phyloP scores from a whole-genome alignment of 1,139 yeast species.

The Taphrina deformans region DNA sequence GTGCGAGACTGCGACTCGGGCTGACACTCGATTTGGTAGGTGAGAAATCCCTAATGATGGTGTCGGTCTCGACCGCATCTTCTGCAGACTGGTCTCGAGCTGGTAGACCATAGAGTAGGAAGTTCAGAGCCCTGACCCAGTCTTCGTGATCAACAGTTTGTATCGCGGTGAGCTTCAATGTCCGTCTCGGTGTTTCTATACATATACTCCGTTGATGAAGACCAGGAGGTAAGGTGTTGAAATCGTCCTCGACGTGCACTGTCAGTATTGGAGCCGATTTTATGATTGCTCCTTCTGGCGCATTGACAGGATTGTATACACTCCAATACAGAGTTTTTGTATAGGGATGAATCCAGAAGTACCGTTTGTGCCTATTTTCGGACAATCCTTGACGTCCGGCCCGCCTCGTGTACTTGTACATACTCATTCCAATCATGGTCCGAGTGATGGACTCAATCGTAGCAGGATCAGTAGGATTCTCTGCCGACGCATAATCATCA shows the following conservation, averaged over 20 bases:
- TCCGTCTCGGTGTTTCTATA: conserved; percentile 67
- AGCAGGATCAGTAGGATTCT: conserved; percentile 24
- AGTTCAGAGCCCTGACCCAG: conserved; percentile 85
- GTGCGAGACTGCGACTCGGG: background rate
- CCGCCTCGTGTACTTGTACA: conserved; percentile 76
- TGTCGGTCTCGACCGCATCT: conserved; percentile 37
- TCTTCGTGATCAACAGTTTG: conserved; percentile 85
- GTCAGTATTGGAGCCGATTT: conserved; percentile 78
- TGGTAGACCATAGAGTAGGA: conserved; percentile 63
- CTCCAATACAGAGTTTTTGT: conserved; percentile 91
- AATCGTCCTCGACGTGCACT: conserved; percentile 78
- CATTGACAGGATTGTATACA: conserved; percentile 66
- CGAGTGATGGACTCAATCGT: conserved; percentile 89
- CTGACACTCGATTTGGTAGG: background rate
- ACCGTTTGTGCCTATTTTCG: conserved; percentile 82
- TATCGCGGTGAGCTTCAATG: conserved; percentile 80
- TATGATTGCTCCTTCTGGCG: conserved; percentile 59
- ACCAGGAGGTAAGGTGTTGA: conserved; percentile 88
- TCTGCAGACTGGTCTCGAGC: conserved; percentile 39
- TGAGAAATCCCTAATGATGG: conserved; percentile 36
- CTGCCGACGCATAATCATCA: background rate
- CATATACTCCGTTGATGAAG: conserved; percentile 80
- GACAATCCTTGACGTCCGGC: conserved; percentile 50
- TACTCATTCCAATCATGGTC: conserved; percentile 87
- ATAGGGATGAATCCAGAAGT: conserved; percentile 96